Conservation (phyloP, 495 filamentous ascomycete species). For the Penicillium odoratum region DNA sequence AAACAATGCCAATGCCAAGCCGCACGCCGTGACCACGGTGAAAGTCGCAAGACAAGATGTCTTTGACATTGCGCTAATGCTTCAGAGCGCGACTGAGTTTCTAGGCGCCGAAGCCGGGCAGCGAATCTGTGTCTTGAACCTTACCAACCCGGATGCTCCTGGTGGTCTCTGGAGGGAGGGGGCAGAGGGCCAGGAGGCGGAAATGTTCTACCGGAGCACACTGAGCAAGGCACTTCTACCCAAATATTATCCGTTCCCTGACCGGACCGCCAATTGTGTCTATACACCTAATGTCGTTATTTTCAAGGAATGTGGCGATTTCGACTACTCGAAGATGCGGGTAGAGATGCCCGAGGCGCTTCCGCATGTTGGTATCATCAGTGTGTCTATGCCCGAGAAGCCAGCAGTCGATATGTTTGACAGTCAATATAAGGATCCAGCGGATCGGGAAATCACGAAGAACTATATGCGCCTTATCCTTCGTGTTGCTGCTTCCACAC, state of each 20-base stretch:
- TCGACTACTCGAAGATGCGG: slow-evolving; percentile 45
- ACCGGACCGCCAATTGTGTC: slow-evolving; percentile 41
- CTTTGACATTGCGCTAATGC: slow-evolving; percentile 47
- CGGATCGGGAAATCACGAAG: slow-evolving; percentile 52
- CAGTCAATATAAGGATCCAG: slow-evolving; percentile 26
- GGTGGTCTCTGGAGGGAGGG: slow-evolving; percentile 61
- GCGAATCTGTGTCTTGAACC: slow-evolving; percentile 59
- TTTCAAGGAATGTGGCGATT: slow-evolving; percentile 44
- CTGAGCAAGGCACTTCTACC: slow-evolving; percentile 52
- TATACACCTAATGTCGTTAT: slow-evolving; percentile 61
- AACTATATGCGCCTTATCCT: slow-evolving; percentile 60
- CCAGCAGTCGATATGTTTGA: slow-evolving; percentile 39
- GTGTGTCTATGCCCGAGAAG: slow-evolving; percentile 53
- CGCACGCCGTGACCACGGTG: neutral
- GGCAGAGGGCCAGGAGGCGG: slow-evolving; percentile 62
- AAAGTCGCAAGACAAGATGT: slow-evolving; percentile 35
- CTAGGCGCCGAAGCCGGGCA: neutral
- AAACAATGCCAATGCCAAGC: neutral
- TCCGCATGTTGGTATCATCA: slow-evolving; percentile 57
- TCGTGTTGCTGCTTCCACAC: slow-evolving; percentile 51
- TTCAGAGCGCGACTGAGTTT: slow-evolving; percentile 26
- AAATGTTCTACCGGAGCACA: slow-evolving; percentile 63
- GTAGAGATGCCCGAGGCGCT: slow-evolving; percentile 31
- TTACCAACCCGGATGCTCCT: slow-evolving; percentile 52
- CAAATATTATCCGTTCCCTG: slow-evolving; percentile 56